phyloP scores from a whole-genome alignment of 2,329 filamentous ascomycete species.

The Colletotrichum euphorbiae region DNA sequence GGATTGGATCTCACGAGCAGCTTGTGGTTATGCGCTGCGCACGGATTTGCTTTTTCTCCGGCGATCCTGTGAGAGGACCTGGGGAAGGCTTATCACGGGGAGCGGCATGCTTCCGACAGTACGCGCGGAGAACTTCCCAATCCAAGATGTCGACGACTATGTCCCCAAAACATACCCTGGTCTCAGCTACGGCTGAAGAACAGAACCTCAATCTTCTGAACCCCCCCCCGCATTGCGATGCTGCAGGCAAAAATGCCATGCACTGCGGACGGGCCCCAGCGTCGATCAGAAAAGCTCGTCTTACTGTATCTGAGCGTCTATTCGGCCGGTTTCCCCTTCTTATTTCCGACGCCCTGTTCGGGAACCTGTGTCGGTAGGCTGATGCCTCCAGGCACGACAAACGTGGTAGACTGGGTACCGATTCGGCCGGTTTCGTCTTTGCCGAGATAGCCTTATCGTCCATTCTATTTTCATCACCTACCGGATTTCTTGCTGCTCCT shows the following conservation, averaged over 20 bases:
- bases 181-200: slow-evolving; percentile 23
- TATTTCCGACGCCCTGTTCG: slow-evolving; percentile 3
- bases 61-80: neutral
- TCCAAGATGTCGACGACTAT: neutral
- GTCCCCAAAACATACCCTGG: neutral
- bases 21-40: neutral
- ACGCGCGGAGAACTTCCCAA: neutral
- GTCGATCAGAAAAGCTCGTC: no score
- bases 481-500: no score
- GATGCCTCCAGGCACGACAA: no score
- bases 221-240: neutral
- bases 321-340: neutral
- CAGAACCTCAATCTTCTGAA: neutral
- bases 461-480: slow-evolving; percentile 1
- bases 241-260: neutral
- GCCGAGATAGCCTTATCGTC: slow-evolving; percentile 22
- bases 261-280: neutral
- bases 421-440: neutral
- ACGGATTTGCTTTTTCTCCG: neutral
- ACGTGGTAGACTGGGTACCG: neutral
- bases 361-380: neutral
- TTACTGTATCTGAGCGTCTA: neutral
- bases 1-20: neutral
- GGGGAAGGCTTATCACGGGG: no score
- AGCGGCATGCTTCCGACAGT: neutral